A percentile compares a stretch with the other conserved stretches of the same genome.
phyloP scores from a whole-genome alignment of 768 basidiomycete species.

The Tylopilus plumbeoviolaceoides region DNA sequence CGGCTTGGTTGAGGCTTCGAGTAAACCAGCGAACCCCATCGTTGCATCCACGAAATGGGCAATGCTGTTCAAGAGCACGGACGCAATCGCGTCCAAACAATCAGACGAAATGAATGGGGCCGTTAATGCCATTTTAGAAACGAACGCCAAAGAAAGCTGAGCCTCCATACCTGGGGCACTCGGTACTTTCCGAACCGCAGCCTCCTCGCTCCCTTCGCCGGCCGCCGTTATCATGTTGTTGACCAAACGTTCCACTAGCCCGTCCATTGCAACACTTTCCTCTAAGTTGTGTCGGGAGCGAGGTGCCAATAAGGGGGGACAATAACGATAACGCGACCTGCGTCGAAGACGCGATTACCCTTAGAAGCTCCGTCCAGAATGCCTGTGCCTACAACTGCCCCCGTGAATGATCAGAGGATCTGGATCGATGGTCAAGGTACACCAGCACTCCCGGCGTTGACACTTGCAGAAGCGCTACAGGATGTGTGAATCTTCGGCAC shows the following conservation, averaged over 20 bases:
- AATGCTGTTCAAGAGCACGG: slow-evolving; percentile 16
- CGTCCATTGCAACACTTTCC: slow-evolving; percentile 46
- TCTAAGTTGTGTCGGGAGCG: slow-evolving; percentile 43
- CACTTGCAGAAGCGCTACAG: slow-evolving; percentile 36
- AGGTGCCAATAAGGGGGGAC: slow-evolving; percentile 35
- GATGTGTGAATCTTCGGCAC: slow-evolving; percentile 40
- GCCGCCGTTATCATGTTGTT: not conserved
- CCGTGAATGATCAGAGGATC: slow-evolving; percentile 1
- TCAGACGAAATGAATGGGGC: slow-evolving; percentile 20
- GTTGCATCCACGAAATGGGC: slow-evolving; percentile 10
- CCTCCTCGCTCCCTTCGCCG: not conserved
- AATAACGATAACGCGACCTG: slow-evolving; percentile 38
- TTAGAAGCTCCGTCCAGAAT: slow-evolving; percentile 36
- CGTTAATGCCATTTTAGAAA: slow-evolving; percentile 4
- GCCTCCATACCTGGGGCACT: slow-evolving; percentile 15
- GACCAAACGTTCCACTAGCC: slow-evolving; percentile 29
- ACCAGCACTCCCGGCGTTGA: slow-evolving; percentile 45
- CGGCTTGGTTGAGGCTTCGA: not conserved
- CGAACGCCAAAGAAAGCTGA: not conserved
- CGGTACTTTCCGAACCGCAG: slow-evolving; percentile 9
- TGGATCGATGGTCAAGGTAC: slow-evolving; percentile 40
- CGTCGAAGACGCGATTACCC: slow-evolving; percentile 33
- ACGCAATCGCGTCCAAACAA: slow-evolving; percentile 15
- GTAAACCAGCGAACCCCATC: slow-evolving; percentile 12
- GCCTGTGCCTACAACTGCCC: slow-evolving; percentile 14